Conservation (phyloP, 805 yeast species). For the Martiniozyma abietophila region DNA sequence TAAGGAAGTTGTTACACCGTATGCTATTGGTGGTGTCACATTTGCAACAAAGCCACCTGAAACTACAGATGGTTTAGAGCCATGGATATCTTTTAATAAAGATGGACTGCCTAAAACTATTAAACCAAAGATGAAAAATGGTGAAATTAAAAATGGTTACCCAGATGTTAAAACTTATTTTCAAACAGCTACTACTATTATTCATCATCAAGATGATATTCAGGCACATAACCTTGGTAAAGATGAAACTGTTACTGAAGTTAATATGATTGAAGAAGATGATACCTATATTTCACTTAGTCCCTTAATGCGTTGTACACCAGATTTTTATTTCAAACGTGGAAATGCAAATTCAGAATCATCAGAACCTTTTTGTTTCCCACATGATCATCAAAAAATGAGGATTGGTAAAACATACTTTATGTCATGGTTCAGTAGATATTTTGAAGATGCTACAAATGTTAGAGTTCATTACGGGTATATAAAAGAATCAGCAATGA, state of each 20-base stretch:
- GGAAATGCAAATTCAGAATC: conserved; percentile 45
- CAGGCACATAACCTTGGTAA: conserved; percentile 68
- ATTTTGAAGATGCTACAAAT: conserved; percentile 48
- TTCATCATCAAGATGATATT: conserved; percentile 50
- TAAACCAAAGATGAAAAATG: conserved; percentile 66
- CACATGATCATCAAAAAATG: conserved; percentile 50
- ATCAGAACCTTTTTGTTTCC: conserved; percentile 83
- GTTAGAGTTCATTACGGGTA: conserved; percentile 62
- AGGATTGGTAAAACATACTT: conserved; percentile 59
- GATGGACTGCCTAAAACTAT: conserved; percentile 77
- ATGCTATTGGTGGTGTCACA: conserved; percentile 55
- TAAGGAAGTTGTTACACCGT: conserved; percentile 54
- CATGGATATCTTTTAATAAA: conserved; percentile 73
- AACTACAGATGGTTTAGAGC: conserved; percentile 55
- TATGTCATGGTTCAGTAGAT: conserved; percentile 71
- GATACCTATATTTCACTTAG: conserved; percentile 60
- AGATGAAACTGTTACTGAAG: conserved; percentile 49
- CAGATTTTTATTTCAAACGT: conserved; percentile 57
- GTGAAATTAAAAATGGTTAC: conserved; percentile 50
- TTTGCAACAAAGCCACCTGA: conserved; percentile 62
- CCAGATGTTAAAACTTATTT: conserved; percentile 76
- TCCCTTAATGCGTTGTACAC: conserved; percentile 81
- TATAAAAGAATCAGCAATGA: conserved; percentile 44
- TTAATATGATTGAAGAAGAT: conserved; percentile 53
- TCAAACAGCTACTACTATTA: conserved; percentile 54